Evolutionary conservation across 352 stramenopile species (phyloP), one percentile per base, ranked within the genome.

Genomic region (Poterioochromonas sp.): DNA sequence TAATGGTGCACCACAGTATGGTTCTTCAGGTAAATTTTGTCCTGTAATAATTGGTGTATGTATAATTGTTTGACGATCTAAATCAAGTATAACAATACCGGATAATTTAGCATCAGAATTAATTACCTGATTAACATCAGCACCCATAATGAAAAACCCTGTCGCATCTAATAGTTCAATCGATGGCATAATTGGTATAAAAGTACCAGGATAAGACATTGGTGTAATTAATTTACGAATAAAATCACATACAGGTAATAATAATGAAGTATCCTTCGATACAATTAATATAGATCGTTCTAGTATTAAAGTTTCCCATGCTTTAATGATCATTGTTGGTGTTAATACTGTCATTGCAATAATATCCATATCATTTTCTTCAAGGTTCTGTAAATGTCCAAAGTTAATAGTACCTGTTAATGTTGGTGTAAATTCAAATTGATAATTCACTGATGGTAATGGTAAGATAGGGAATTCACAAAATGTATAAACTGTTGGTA

Each of bases 301-400:
- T 20, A 78, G 2, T 40, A 78, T 29, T 18, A 78, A 22, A 51
- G 71, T 11, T 51, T 78, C 71, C 71, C 71, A 78, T n/a, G 71
- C 47, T 35, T 68, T 65, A n/a, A 78, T 43, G 12, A 78, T 44
- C 71, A 78, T 78, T 69, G 26, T 15, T 20, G 71, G 71, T 34
- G 41, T 47, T 11, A 78, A 20, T 22, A 68, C 20, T 1, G 2
- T 69, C 1, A 68, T 2, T 26, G 37, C 47, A 51, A 69, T 63
- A n/a, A 53, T 34, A 51, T 78, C 32, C 47, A 78, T 3, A 49
- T 78, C 71, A 11, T 39, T 2, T 22, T 78, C 71, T 29, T 68
- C 29, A n/a, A 78, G 26, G 12, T 41, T n/a, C 2, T 70, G 12
- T 11, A 76, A 37, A 11, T 12, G 3, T 18, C 8, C 12, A 63